Evolutionary conservation across 1,284 basidiomycete species (phyloP).

Genomic region (Boletellus sp.): DNA sequence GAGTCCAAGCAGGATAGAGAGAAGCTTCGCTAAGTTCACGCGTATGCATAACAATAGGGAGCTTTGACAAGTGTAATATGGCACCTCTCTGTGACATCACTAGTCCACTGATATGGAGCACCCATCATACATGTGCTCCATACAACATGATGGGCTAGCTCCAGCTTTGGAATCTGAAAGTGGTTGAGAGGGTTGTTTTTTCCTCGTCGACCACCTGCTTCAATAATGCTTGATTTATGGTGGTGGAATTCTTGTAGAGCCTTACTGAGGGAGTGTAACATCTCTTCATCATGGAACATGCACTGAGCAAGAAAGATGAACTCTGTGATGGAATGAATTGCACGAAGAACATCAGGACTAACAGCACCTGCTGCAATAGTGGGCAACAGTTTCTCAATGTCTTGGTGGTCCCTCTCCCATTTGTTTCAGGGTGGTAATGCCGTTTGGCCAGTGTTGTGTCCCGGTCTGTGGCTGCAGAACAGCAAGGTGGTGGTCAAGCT

Average conservation of each 20-base stretch:
- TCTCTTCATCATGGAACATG: not conserved
- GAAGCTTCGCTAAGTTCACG: too few relatives aligned
- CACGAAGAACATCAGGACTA: not conserved
- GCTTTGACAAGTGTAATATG: slow-evolving; percentile 12
- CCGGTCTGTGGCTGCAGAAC: slow-evolving; percentile 3
- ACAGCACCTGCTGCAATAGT: not conserved
- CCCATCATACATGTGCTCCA: not conserved
- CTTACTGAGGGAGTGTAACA: not conserved
- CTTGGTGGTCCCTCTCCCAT: not conserved
- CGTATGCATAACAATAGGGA: too few relatives aligned
- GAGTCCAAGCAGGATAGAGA: too few relatives aligned
- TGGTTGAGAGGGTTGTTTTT: slow-evolving; percentile 11
- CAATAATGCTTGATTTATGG: slow-evolving; percentile 8
- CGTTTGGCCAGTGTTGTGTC: not conserved
- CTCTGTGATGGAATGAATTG: slow-evolving; percentile 9
- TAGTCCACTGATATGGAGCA: slow-evolving; percentile 13
- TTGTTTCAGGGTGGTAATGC: not conserved
- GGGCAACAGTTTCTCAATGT: not conserved
- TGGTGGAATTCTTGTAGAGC: slow-evolving; percentile 13
- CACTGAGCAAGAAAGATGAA: slow-evolving; percentile 16
- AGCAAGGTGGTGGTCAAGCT: slow-evolving; percentile 4
- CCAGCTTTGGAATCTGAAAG: slow-evolving; percentile 13
- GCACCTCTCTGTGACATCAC: slow-evolving; percentile 9
- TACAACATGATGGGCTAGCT: slow-evolving; percentile 5
- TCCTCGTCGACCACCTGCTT: not conserved